A percentile compares a stretch with the other conserved stretches of the same genome.
Evolutionary conservation across 371 early-diverging fungal species (phyloP).

Genomic region (Syncephalastrum racemosum): DNA sequence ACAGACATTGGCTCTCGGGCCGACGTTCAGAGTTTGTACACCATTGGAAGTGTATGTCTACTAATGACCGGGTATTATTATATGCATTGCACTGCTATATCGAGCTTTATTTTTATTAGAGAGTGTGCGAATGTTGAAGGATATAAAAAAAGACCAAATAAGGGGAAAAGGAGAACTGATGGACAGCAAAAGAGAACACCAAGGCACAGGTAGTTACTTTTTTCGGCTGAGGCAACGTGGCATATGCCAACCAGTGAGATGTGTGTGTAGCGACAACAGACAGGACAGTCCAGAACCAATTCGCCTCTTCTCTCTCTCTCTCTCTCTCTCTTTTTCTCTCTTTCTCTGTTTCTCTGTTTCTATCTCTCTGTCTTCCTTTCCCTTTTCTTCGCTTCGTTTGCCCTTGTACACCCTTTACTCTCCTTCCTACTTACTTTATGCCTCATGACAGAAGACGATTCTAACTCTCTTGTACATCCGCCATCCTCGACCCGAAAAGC

Average conservation of each 20-base stretch:
- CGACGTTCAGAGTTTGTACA: no score
- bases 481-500: background rate
- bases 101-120: background rate
- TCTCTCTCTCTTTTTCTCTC: conserved; percentile 6
- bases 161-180: no score
- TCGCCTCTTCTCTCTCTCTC: conserved; percentile 5
- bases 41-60: no score
- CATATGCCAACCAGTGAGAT: no score
- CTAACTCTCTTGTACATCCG: background rate
- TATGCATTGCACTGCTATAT: background rate
- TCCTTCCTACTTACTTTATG: conserved; percentile 3
- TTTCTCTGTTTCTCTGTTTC: conserved; percentile 1
- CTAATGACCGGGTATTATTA: conserved; percentile 2
- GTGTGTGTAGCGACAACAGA: no score
- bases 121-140: no score
- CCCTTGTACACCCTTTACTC: background rate
- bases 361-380: background rate
- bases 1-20: no score
- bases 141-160: no score
- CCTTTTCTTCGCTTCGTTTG: conserved; percentile 11
- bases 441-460: conserved; percentile 1
- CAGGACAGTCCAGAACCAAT: conserved; percentile 19
- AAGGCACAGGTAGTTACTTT: no score
- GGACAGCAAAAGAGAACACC: no score
- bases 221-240: no score